These are phyloP conservation scores for Abrus pulchellus DNA, from an alignment of 306 rosid genomes.

Conservation along the genomic window DNA sequence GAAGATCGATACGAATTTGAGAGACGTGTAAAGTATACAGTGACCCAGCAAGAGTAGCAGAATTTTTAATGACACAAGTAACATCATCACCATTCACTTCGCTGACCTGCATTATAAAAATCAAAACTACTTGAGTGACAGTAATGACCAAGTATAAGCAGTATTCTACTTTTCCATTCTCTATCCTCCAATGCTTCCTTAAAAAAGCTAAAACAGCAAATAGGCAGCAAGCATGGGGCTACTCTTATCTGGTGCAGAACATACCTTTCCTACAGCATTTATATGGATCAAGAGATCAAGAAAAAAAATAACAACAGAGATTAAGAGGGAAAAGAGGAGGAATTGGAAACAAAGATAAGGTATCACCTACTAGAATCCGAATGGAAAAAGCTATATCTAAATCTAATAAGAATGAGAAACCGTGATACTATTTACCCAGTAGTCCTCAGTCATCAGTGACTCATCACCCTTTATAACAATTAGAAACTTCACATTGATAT, in stretches of 20 bases:
- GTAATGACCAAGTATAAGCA: neutral
- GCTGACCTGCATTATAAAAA: conserved; percentile 62
- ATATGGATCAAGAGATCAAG: neutral
- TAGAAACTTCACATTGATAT: neutral
- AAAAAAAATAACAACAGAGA: neutral
- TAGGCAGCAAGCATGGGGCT: conserved; percentile 14
- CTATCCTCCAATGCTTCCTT: neutral
- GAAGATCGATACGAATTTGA: conserved; percentile 78
- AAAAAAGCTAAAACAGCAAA: neutral
- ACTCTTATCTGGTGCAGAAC: conserved; percentile 13
- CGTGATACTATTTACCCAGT: neutral
- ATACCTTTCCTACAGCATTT: neutral
- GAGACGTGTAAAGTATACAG: conserved; percentile 85
- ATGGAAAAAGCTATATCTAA: neutral
- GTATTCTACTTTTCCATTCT: neutral
- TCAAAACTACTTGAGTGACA: conserved; percentile 20
- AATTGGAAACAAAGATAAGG: neutral
- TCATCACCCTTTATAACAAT: neutral
- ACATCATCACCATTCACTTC: conserved; percentile 81
- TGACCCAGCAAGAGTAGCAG: conserved; percentile 87
- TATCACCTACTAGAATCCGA: neutral
- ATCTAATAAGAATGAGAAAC: neutral
- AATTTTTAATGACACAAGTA: conserved; percentile 75
- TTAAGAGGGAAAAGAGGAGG: neutral
- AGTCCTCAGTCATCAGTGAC: neutral